Base-by-base conservation (phyloP, 805 yeast genomes). In the Sugiyamaella mastotermitis region DNA sequence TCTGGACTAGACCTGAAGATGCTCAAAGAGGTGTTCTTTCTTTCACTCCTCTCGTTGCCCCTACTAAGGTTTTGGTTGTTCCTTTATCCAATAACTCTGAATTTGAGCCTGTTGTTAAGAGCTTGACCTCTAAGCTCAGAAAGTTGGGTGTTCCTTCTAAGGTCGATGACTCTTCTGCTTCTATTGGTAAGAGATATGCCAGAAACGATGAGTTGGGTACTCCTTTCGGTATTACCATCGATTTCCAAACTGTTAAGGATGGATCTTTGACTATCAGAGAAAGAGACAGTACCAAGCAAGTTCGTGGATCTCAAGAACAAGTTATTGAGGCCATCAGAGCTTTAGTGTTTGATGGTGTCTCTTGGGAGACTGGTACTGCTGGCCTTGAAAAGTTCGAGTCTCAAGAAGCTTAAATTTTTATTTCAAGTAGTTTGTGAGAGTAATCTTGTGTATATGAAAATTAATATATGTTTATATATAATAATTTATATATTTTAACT, bases 161-260 rank as follows among this genome's bases (percentile, higher is more conserved):
- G 74, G 80, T 90, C 43, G 98, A 92, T 62, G 97, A 90, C 63
- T 86, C 97, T 7, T 83, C 94, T 51, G 97, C 95, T 15, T 84
- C 97, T 22, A 92, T 90, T 55, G 98, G 98, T 68, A 85, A 88
- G 71, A 82, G 98, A 69, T 90, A 90, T 57, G 87, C 98, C 48
- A 84, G 98, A 71, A 90, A 90, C 64, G 98, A 90, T 65, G 98
- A 90, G 70, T 74, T 90, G 58, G 98, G 98, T 65, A 92, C 97
- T 38, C 98, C 98, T 53, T 92, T 92, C 61, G 98, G 98, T 62
- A 78, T 90, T 65, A 90, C 98, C 48, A 83, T 90, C 53, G 98
- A 90, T 65, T 90, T 92, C 63, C 97, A 90, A 49, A 80, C 95
- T 38, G 75, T 83, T 46, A 76, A 81, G 59, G 97, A 90, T 59